A percentile compares a stretch with the other conserved stretches of the same genome.
Conservation (phyloP, 2,329 filamentous ascomycete genomes). For the Neophaeococcomyces aloes region DNA sequence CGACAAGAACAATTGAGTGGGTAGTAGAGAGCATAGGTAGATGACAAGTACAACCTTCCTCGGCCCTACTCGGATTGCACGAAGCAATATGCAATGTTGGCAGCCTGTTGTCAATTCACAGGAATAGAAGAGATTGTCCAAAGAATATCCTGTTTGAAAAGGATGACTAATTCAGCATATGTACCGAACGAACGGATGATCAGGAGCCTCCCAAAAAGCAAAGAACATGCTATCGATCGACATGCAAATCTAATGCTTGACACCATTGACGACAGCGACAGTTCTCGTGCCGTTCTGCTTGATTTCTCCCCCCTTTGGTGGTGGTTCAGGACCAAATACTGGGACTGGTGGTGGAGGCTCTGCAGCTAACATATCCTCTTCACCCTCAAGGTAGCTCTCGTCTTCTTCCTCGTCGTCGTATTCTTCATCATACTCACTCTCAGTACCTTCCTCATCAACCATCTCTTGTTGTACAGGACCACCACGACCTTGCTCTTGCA, state of each 20-base stretch:
- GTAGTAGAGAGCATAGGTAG: neutral
- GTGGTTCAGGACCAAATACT: slow-evolving; percentile 40
- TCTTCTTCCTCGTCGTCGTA: slow-evolving; percentile 53
- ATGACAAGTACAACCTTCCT: too few species aligned
- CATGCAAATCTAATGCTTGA: slow-evolving; percentile 23
- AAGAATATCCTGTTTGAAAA: too few species aligned
- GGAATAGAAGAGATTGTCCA: too few species aligned
- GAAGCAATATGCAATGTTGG: too few species aligned
- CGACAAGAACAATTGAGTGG: neutral
- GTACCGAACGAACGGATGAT: neutral
- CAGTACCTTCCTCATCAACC: slow-evolving; percentile 42
- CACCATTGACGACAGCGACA: slow-evolving; percentile 30
- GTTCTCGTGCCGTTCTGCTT: slow-evolving; percentile 36
- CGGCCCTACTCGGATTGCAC: too few species aligned
- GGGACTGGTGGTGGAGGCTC: slow-evolving; percentile 21
- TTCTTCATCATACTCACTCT: slow-evolving; percentile 44
- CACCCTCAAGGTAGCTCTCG: slow-evolving; percentile 48
- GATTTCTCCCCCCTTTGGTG: slow-evolving; percentile 39
- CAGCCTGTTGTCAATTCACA: too few species aligned
- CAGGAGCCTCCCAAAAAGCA: neutral
- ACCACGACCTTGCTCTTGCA: slow-evolving; percentile 88
- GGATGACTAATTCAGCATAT: neutral
- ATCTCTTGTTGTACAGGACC: slow-evolving; percentile 47
- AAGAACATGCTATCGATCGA: neutral
- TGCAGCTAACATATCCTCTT: slow-evolving; percentile 36